Conservation (phyloP, 2,329 filamentous ascomycete species). For the Magnaporthiopsis incrustans region DNA sequence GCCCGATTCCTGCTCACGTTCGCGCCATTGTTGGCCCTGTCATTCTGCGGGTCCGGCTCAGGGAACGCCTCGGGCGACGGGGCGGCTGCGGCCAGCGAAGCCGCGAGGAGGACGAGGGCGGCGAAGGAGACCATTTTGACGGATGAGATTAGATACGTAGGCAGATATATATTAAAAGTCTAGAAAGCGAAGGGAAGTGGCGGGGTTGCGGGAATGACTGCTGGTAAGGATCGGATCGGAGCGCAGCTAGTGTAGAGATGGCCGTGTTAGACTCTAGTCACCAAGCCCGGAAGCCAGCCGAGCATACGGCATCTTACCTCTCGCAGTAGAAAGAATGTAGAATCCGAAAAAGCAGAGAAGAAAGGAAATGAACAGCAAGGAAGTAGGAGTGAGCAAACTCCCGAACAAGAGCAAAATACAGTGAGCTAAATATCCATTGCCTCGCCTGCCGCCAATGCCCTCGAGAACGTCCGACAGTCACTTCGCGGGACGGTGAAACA, state of each 20-base stretch:
- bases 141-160: background rate
- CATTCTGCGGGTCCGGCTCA: constrained; percentile 4
- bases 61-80: background rate
- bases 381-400: too few species aligned
- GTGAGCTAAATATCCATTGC: too few species aligned
- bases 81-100: constrained; percentile 1
- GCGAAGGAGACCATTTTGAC: constrained; percentile 5
- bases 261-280: background rate
- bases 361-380: too few species aligned
- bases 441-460: too few species aligned
- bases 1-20: constrained; percentile 1
- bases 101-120: constrained; percentile 3
- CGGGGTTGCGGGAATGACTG: too few species aligned
- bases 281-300: background rate
- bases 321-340: background rate
- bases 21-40: constrained; percentile 8
- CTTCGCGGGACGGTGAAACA: too few species aligned
- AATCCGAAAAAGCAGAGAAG: too few species aligned
- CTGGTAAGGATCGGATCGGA: constrained; percentile 5
- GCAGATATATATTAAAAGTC: too few species aligned
- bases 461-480: too few species aligned
- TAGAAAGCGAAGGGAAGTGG: too few species aligned
- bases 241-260: constrained; percentile 1
- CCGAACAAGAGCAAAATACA: too few species aligned
- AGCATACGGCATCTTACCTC: background rate